Base-by-base conservation (phyloP, 192 early-diverging fungal species). In the Kappamyces sp. region DNA sequence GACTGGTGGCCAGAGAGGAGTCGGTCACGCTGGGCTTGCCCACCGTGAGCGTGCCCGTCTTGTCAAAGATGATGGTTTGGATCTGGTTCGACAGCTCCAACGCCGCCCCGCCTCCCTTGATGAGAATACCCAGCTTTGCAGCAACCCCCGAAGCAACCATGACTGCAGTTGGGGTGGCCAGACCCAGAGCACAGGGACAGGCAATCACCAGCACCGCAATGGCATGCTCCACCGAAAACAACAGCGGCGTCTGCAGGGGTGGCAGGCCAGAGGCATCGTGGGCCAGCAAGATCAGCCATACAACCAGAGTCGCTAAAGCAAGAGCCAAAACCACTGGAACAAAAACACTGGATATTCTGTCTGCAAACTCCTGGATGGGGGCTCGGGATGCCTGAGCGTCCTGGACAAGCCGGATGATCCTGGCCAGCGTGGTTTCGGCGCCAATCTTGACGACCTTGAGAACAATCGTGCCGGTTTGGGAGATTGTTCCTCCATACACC, bases 41-140 rank as follows among this genome's bases (percentile, higher is more conserved):
- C 70, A 11, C 61, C 0, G 90, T 92, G 6, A 90, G 49, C 0
- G 90, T 92, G 9, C 90, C 90, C 38, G 90, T 92, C 62, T 92
- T 92, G 66, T 92, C 90, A 71, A 90, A 90, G 9, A 78, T 78
- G 46, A 92, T 78, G 15, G 76, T 78, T 30, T 64, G 66, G 6
- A 88, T 69, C 0, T 68, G 57, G 53, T 75, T 72, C 14, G 83
- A 80, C 71, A 68, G 77, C 66, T 91, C 85, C 0, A 91, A 66
- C 1, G 86, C 84, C 1, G 75, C 70, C 7, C 89, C 89, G 50
- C 88, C 89, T 5, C 86, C 86, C 54, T 87, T 87, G 36, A 88
- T 72, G 39, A 86, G 68, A 12, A 87, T 73, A 46, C 85, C 85
- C 49, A 71, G 63, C 34, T 65, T 65, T 8, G 85, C 85, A 4